Base-by-base conservation (phyloP, 305 asterid genomes). In the Solanum hybrid region DNA sequence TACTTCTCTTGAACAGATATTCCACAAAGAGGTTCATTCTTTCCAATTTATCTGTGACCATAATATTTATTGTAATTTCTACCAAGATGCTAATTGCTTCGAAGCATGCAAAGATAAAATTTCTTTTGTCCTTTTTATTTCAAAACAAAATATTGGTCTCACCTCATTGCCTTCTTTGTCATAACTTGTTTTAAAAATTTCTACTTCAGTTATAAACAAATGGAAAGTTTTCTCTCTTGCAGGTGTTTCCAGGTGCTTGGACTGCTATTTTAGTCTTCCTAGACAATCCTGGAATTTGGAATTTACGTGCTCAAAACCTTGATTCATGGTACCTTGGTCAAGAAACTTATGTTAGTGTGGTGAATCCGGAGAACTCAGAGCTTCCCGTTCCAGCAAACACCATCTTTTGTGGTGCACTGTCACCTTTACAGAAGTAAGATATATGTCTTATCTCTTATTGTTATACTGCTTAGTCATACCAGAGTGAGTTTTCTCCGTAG, bases 221-320 rank as follows among this genome's bases (percentile, higher is more conserved):
- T 27, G 37, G 37, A 27, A 39, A 41, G 65, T 41, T 82, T 39
- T 82, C 39, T 41, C 38, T 84, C 76, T 10, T 84, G 27, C 93
- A 96, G 99, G 99, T 97, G 68, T 96, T 95, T 92, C 98, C 98
- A 39, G 96, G 96, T 45, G 98, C 99, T 80, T 97, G 98, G 98
- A 94, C 98, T 45, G 98, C 99, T 73, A 92, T 96, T 89, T 92
- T 97, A 91, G 95, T 97, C 86, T 94, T 94, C 78, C 95, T 97
- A 8, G 99, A 97, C 91, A 97, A 95, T 92, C 93, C 95, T 61
- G 99, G 99, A 36, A 94, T 97, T 89, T 97, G 99, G 99, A 97
- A 97, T 92, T 95, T 96, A 39, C 97, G 97, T 37, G 90, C 97
- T 12, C 98, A 97, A 93, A 96, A 97, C 91, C 99, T 97, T 20